A percentile compares a stretch with the other conserved stretches of the same genome.
phyloP scores from a whole-genome alignment of 345 rosid species.

The Lagerstroemia speciosa region DNA sequence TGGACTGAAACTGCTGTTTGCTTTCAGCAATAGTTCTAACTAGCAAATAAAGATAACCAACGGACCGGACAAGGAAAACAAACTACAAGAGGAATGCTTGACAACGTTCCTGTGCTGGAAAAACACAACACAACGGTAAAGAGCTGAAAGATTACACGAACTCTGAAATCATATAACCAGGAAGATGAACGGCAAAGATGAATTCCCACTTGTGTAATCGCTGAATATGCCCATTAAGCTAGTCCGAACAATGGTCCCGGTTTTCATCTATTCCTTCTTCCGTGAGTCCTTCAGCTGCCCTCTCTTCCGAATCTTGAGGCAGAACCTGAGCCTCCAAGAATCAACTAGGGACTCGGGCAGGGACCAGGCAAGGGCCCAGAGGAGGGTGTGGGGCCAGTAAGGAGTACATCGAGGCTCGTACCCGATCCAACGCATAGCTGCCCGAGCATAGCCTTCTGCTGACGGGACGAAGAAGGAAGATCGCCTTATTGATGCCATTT shows the following conservation, averaged over 20 bases:
- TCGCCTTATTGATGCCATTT: slow-evolving; percentile 42
- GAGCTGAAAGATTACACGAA: background rate
- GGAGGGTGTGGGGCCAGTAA: slow-evolving; percentile 42
- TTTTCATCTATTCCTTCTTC: slow-evolving; percentile 46
- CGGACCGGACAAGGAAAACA: background rate
- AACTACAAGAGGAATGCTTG: background rate
- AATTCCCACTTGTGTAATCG: background rate
- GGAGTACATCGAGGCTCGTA: slow-evolving; percentile 43
- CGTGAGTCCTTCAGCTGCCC: slow-evolving; percentile 58
- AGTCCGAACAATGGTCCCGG: background rate
- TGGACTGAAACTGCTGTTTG: no score
- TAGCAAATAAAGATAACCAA: no score
- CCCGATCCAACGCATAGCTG: slow-evolving; percentile 32
- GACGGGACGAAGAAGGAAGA: slow-evolving; percentile 43
- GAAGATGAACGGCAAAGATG: background rate
- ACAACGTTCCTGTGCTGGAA: background rate
- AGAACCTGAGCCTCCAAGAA: slow-evolving; percentile 29
- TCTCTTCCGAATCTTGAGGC: slow-evolving; percentile 35
- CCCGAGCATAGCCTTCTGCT: slow-evolving; percentile 31
- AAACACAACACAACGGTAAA: background rate
- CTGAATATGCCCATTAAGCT: background rate
- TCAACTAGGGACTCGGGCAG: slow-evolving; percentile 29
- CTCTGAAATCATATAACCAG: background rate
- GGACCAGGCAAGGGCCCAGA: slow-evolving; percentile 21
- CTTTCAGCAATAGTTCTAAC: no score